These are phyloP conservation scores for Suillus subaureus DNA, from an alignment of 768 basidiomycete species.

Conservation along the genomic window DNA sequence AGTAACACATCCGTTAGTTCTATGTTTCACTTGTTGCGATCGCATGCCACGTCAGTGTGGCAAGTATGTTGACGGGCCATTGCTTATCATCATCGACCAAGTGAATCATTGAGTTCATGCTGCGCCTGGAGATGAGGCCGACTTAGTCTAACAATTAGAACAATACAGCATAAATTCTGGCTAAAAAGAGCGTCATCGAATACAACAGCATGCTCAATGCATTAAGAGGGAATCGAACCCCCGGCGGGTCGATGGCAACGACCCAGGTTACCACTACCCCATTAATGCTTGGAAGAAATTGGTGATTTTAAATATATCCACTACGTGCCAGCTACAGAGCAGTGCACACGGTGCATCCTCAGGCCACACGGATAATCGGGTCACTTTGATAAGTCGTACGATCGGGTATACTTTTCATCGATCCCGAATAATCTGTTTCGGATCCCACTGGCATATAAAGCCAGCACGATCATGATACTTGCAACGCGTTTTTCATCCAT, in stretches of 20 bases:
- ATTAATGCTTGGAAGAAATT: conserved; percentile 18
- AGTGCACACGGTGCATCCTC: not conserved
- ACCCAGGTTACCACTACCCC: conserved; percentile 38
- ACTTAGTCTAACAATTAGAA: not conserved
- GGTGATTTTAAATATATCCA: fast-evolving
- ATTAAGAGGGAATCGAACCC: conserved; percentile 82
- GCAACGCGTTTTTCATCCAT: conserved; percentile 43
- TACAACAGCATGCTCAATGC: too few species aligned
- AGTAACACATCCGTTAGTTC: not conserved
- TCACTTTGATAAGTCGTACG: not conserved
- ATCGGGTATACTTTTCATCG: not conserved
- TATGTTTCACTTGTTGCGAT: not conserved
- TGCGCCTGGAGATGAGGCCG: not conserved
- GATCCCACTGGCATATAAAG: conserved; percentile 18
- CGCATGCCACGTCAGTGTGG: not conserved
- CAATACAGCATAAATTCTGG: not conserved
- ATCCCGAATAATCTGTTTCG: conserved; percentile 4
- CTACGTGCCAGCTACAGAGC: not conserved
- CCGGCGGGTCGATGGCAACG: conserved; percentile 61
- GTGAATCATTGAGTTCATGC: not conserved
- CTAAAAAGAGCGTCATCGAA: not conserved
- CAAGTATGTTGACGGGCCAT: not conserved
- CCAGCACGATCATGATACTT: conserved; percentile 36
- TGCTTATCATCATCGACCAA: not conserved
- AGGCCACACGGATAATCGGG: not conserved